Percentiles rank a stretch among this genome's conserved stretches.
Conservation (phyloP, 192 early-diverging fungal genomes). For the Polychytrium aggregatum region DNA sequence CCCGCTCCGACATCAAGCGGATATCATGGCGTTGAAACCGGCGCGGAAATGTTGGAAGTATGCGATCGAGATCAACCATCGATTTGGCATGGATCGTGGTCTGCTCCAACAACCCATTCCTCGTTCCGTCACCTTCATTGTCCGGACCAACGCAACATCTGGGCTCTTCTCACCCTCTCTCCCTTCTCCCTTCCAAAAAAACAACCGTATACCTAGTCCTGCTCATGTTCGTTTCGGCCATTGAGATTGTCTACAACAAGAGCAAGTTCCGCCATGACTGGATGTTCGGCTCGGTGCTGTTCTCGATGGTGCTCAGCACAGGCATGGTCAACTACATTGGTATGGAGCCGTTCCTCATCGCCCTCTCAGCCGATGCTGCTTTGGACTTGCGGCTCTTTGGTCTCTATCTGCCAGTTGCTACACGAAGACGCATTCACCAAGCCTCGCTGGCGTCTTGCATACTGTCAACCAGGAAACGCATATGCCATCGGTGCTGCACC, state of each 20-base stretch:
- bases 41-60: too few species aligned
- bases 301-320: conserved; percentile 39
- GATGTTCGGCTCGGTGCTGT: conserved; percentile 49
- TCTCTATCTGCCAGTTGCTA: not conserved
- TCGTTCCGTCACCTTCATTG: not conserved
- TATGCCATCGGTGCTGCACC: conserved; percentile 60
- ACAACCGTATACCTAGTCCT: not conserved
- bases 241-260: conserved; percentile 57
- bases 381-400: not conserved
- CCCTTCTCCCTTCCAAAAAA: not conserved
- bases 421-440: not conserved
- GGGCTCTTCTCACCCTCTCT: not conserved
- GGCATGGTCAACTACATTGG: conserved; percentile 41
- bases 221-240: not conserved
- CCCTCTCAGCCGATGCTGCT: too few species aligned
- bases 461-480: conserved; percentile 37
- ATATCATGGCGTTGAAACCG: too few species aligned
- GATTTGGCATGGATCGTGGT: not conserved
- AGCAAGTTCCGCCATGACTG: conserved; percentile 56
- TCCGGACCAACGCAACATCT: not conserved
- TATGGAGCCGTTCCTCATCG: conserved; percentile 11
- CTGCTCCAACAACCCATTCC: not conserved
- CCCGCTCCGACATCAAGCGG: too few species aligned
- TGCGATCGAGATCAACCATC: not conserved
- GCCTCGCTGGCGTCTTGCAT: not conserved